These are phyloP conservation scores for Lophiostoma macrostomum DNA, from an alignment of 495 filamentous ascomycete genomes.

Conservation along the genomic window DNA sequence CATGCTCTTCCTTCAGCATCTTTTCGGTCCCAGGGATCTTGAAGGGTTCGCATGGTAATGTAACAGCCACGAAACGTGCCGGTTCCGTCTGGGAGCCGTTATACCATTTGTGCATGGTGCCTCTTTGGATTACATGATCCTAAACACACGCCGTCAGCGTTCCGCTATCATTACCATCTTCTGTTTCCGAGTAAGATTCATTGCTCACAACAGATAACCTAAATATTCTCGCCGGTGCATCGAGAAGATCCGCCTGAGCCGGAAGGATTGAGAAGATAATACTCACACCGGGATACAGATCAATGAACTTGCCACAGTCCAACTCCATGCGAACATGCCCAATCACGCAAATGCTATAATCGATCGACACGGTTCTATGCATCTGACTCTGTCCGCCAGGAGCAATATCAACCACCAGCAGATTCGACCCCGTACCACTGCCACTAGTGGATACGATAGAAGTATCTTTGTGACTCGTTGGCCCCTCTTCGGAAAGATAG, in stretches of 20 bases:
- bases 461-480: constrained; percentile 5
- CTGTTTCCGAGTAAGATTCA: too few relatives aligned
- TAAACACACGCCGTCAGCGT: constrained; percentile 7
- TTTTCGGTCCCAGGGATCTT: constrained; percentile 26
- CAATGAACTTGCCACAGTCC: constrained; percentile 28
- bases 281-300: constrained; percentile 27
- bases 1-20: constrained; percentile 18
- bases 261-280: too few relatives aligned
- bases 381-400: constrained; percentile 27
- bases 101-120: constrained; percentile 31
- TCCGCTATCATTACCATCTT: not conserved
- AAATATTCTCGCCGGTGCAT: too few relatives aligned
- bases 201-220: not conserved
- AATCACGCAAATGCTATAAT: constrained; percentile 27
- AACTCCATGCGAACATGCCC: constrained; percentile 27
- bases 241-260: too few relatives aligned
- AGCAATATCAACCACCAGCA: constrained; percentile 28
- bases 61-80: constrained; percentile 29
- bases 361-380: constrained; percentile 28
- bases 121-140: constrained; percentile 34
- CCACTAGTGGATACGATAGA: constrained; percentile 13
- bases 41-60: constrained; percentile 29
- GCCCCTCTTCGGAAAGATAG: constrained; percentile 13
- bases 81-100: constrained; percentile 29
- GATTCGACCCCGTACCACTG: constrained; percentile 15